Conservation (phyloP, 2,329 filamentous ascomycete species). For the Fusarium torreyae region DNA sequence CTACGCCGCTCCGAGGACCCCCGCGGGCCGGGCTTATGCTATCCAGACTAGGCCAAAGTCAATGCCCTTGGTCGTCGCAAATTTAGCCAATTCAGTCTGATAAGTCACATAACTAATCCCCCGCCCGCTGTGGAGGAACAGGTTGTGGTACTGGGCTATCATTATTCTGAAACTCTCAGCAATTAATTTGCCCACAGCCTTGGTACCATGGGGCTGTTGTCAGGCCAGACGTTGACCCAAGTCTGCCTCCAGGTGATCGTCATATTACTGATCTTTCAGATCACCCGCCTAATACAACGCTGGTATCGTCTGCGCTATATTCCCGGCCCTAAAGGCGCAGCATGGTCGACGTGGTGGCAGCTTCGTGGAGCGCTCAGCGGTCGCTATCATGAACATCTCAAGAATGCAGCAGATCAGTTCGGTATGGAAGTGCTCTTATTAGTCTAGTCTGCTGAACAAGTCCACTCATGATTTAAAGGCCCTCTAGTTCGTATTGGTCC, state of each 20-base stretch:
- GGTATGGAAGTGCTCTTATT: slow-evolving; percentile 24
- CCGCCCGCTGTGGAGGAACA: no score
- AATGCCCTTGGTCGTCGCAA: not conserved
- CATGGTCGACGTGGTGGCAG: slow-evolving; percentile 53
- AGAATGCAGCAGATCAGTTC: slow-evolving; percentile 45
- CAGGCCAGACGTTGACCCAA: slow-evolving; percentile 1
- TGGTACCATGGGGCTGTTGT: slow-evolving; percentile 33
- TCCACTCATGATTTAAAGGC: slow-evolving; percentile 41
- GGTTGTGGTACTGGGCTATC: not conserved
- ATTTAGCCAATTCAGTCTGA: not conserved
- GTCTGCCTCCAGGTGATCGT: slow-evolving; percentile 5
- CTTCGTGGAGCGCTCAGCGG: slow-evolving; percentile 48
- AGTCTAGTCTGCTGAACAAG: no score
- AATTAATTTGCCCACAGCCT: not conserved
- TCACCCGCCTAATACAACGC: slow-evolving; percentile 25
- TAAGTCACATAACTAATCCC: slow-evolving; percentile 2
- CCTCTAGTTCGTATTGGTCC: slow-evolving; percentile 61
- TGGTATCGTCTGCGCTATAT: slow-evolving; percentile 52
- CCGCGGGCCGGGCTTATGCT: not conserved
- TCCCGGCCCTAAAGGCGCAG: slow-evolving; percentile 47
- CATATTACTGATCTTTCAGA: not conserved
- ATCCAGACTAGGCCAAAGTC: slow-evolving; percentile 2
- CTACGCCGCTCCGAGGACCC: slow-evolving; percentile 5
- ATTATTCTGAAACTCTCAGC: not conserved
- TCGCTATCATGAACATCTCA: slow-evolving; percentile 49